Base-by-base conservation (phyloP, 1,284 basidiomycete species). In the Rhodotorula sp. region DNA sequence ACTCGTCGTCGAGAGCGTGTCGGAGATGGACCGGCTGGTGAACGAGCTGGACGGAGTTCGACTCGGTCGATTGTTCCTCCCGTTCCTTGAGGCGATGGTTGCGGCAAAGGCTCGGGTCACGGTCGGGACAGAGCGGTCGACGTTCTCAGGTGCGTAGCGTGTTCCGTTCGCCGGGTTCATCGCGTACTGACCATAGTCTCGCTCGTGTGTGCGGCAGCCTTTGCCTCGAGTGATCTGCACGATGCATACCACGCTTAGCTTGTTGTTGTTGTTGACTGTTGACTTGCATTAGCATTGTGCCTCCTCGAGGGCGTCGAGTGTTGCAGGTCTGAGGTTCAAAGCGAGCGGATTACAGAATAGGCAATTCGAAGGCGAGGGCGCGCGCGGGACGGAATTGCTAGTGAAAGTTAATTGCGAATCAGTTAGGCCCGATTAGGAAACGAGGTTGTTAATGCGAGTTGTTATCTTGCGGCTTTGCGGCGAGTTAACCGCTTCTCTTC, bases 41-140 rank as follows among this genome's bases (percentile, higher is more conserved):
- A 76, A 74, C 63, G 48, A 60, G 46, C 42, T 63, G 26, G 74
- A 77, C 44, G 69, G 66, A 22, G 68, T 74, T 1, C 53, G 60
- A 22, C 67, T 77, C 26, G 74, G 75, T 4, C 30, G 75, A 15
- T 63, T 74, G n/a, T 71, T 77, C 58, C 53, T 73, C 15, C 76
- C 76, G 20, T 77, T 77, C 67, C 60, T 77, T 63, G 76, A 77
- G 53, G 74, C 76, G 14, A 60, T 72, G 37, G 59, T 77, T 4
- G 75, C 74, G 2, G 67, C 73, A 17, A 76, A 71, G 58, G 76
- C 54, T 1, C 57, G 42, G 18, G 37, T 60, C 7, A 62, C 62
- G 4, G 68, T 71, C 24, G 76, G 76, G 0, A 77, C 75, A 12
- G 8, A 33, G 18, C 62, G 61, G 1, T 66, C 62, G 26, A 77